A percentile compares a stretch with the other conserved stretches of the same genome.
Conservation (phyloP, 768 basidiomycete species). For the Pholiota microspora region DNA sequence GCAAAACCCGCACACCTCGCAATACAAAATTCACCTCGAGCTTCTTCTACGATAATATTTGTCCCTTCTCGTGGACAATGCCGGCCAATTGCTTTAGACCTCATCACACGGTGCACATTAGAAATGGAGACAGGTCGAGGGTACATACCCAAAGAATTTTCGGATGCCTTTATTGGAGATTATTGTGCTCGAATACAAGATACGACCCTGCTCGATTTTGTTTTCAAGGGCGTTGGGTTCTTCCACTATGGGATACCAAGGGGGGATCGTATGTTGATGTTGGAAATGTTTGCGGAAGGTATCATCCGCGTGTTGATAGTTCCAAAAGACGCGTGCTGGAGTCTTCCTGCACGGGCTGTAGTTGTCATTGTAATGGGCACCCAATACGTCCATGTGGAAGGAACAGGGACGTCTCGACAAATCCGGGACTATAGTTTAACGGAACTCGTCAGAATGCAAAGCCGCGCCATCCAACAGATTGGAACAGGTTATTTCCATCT, state of each 20-base stretch:
- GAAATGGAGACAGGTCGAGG: slow-evolving; percentile 67
- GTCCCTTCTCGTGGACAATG: slow-evolving; percentile 86
- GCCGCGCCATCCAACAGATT: slow-evolving; percentile 69
- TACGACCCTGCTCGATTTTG: slow-evolving; percentile 58
- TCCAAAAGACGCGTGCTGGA: slow-evolving; percentile 86
- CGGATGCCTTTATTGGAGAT: slow-evolving; percentile 56
- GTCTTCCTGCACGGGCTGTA: slow-evolving; percentile 77
- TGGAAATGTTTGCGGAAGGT: slow-evolving; percentile 82
- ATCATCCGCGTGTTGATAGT: slow-evolving; percentile 78
- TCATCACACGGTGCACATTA: slow-evolving; percentile 85
- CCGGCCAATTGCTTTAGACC: slow-evolving; percentile 67
- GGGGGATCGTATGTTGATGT: slow-evolving; percentile 65
- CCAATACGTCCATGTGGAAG: slow-evolving; percentile 65
- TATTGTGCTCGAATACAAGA: slow-evolving; percentile 62
- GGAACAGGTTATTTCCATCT: slow-evolving; percentile 70
- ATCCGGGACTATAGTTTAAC: slow-evolving; percentile 76
- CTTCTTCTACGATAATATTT: slow-evolving; percentile 71
- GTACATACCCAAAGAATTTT: slow-evolving; percentile 54
- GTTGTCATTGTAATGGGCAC: slow-evolving; percentile 91
- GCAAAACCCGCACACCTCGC: slow-evolving; percentile 83
- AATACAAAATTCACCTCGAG: slow-evolving; percentile 46
- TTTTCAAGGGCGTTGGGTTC: slow-evolving; percentile 86
- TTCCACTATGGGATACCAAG: slow-evolving; percentile 73
- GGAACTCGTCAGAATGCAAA: slow-evolving; percentile 91
- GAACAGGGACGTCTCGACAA: slow-evolving; percentile 55